A percentile compares a stretch with the other conserved stretches of the same genome.
Evolutionary conservation across 768 basidiomycete genomes (phyloP).

Genomic region (Boletus rubroflammeus): DNA sequence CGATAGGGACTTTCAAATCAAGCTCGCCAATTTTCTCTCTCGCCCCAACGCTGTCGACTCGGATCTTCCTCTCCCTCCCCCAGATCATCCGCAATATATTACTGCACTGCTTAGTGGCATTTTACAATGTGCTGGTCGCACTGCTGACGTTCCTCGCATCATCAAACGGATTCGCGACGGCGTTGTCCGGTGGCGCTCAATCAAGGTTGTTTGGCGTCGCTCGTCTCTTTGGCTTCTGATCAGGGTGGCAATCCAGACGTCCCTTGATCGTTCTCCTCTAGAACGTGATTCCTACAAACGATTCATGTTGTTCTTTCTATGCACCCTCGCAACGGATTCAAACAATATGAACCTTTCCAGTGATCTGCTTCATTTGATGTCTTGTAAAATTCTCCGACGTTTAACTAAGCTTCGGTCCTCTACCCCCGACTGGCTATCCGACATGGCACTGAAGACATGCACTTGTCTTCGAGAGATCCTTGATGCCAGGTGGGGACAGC

Average conservation of each 20-base stretch:
- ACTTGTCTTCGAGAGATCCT: slow-evolving; percentile 15
- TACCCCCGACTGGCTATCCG: slow-evolving; percentile 33
- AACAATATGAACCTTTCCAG: slow-evolving; percentile 7
- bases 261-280: slow-evolving; percentile 8
- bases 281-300: slow-evolving; percentile 37
- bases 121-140: slow-evolving; percentile 6
- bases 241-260: slow-evolving; percentile 29
- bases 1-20: slow-evolving; percentile 7
- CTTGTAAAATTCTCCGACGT: slow-evolving; percentile 17
- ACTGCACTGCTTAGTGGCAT: neutral
- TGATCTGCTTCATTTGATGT: slow-evolving; percentile 26
- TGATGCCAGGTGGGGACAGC: slow-evolving; percentile 31
- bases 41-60: slow-evolving; percentile 8
- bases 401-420: slow-evolving; percentile 10
- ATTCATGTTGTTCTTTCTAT: slow-evolving; percentile 43
- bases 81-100: neutral
- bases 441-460: slow-evolving; percentile 34
- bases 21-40: slow-evolving; percentile 21
- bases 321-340: slow-evolving; percentile 21
- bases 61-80: neutral
- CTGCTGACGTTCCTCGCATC: slow-evolving; percentile 15
- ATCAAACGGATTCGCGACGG: slow-evolving; percentile 27
- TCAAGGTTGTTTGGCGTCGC: slow-evolving; percentile 18
- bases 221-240: slow-evolving; percentile 34
- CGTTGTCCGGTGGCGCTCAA: neutral